Evolutionary conservation across 768 basidiomycete genomes (phyloP).

Genomic region (Lactarius hatsudake): DNA sequence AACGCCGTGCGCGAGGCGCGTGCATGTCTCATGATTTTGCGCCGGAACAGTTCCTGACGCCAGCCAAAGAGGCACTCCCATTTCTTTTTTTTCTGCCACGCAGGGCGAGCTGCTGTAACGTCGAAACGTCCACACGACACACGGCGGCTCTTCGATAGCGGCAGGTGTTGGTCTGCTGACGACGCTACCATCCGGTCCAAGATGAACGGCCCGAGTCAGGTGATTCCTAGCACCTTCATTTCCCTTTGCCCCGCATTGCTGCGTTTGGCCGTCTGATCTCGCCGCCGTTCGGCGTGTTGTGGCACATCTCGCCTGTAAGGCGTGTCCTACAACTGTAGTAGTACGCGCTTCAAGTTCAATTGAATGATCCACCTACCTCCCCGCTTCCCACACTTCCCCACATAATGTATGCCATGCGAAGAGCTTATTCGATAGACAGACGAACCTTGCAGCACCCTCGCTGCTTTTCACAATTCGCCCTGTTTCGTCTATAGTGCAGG

Average conservation of each 20-base stretch:
- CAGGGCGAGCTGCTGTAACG: background rate
- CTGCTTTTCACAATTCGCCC: background rate
- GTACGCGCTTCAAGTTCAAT: background rate
- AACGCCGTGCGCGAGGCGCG: constrained; percentile 11
- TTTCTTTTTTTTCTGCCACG: constrained; percentile 1
- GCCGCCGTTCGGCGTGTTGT: background rate
- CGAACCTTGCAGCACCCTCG: background rate
- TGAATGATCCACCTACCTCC: constrained; percentile 2
- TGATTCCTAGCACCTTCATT: background rate
- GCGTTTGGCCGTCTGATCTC: background rate
- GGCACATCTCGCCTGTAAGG: background rate
- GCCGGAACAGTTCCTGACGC: constrained; percentile 6
- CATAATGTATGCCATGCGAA: constrained; percentile 1
- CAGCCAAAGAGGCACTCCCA: constrained; percentile 4
- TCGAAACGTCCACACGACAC: background rate
- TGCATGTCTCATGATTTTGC: constrained; percentile 17
- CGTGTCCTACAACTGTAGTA: background rate
- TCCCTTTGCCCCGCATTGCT: constrained; percentile 1
- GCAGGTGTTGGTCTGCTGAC: background rate
- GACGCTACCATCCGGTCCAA: background rate
- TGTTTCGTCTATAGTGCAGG: background rate
- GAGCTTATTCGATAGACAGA: background rate
- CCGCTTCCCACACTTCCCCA: constrained; percentile 14
- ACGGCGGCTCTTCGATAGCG: background rate
- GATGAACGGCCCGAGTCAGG: background rate